Evolutionary conservation across 768 basidiomycete species (phyloP).

Genomic region (Leccinum variicolor): DNA sequence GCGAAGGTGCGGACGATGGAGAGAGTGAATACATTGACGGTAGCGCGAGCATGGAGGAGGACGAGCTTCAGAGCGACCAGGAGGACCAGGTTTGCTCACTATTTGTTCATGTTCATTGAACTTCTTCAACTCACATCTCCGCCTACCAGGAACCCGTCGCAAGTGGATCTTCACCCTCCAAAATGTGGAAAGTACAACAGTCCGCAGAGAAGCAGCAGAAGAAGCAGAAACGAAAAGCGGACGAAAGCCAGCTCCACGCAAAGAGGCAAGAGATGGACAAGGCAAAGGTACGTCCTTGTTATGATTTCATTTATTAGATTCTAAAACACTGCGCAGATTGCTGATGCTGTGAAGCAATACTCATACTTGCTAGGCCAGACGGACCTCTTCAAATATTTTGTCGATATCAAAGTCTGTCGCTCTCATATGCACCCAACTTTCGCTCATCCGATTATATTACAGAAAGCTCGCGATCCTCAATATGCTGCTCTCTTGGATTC

Average conservation of each 20-base stretch:
- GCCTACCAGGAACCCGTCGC: conserved; percentile 17
- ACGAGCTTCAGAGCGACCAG: conserved; percentile 57
- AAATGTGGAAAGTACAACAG: conserved; percentile 35
- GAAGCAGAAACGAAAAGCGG: conserved; percentile 58
- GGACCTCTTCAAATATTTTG: conserved; percentile 96
- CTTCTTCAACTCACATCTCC: conserved; percentile 1
- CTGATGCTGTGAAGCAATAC: conserved; percentile 95
- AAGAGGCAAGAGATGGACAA: conserved; percentile 87
- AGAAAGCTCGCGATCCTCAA: conserved; percentile 89
- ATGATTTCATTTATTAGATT: not conserved
- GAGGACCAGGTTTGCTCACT: conserved; percentile 34
- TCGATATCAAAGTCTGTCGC: conserved; percentile 81
- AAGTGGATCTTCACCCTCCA: conserved; percentile 28
- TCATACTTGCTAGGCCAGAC: conserved; percentile 98
- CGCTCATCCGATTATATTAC: conserved; percentile 7
- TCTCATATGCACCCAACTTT: not conserved
- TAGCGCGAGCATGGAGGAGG: conserved; percentile 52
- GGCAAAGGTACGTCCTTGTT: conserved; percentile 58
- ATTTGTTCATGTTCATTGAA: conserved; percentile 1
- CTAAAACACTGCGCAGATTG: conserved; percentile 48
- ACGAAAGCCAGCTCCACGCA: conserved; percentile 63
- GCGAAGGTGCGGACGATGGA: conserved; percentile 67
- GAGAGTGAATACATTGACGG: conserved; percentile 68
- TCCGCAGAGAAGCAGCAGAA: conserved; percentile 40
- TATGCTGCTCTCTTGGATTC: conserved; percentile 88